Base-by-base conservation (phyloP, 768 basidiomycete species). In the Hypsizygus marmoreus region DNA sequence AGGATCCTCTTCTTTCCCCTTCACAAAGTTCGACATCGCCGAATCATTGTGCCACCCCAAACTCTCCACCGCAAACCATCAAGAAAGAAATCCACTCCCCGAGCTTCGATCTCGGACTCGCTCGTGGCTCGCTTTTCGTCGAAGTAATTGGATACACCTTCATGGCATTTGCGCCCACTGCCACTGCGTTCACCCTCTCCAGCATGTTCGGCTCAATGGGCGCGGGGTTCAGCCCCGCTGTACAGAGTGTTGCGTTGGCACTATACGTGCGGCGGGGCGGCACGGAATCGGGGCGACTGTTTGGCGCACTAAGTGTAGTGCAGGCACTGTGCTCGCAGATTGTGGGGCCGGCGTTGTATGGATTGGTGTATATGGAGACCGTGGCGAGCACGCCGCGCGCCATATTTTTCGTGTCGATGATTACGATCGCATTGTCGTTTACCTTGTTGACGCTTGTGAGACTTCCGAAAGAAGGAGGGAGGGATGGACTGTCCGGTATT, bases 271-370 rank as follows among this genome's bases (percentile, higher is more conserved):
- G 65, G n/a, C 68, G 70, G 14, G 77, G 77, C 1, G 78, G 82
- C 2, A 72, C 71, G 11, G 87, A 92, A 57, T 70, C 75, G 10
- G 93, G 91, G 2, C 75, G 71, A 55, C 70, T 97, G 13, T 94
- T 93, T 57, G 93, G 91, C 10, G 91, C 82, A 3, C 54, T 94
- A 46, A 82, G 84, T 45, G 87, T 94, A 22, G 53, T 91, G 3
- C 80, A 87, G 50, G 81, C 86, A 4, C 58, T 91, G 8, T 73
- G 85, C 60, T 68, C 79, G 20, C 80, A 83, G 48, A 79, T 93
- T 13, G 28, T 92, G 1, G 84, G 86, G 0, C 91, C 92, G 0
- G 67, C 82, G 3, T 24, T 91, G 28, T 93, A 86, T 55, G 88
- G 91, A 4, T 59, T 83, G 13, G 71, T 88, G 8, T 94, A 84